Evolutionary conservation across 129 eudicot species (phyloP).

Genomic region (Arctium minus): DNA sequence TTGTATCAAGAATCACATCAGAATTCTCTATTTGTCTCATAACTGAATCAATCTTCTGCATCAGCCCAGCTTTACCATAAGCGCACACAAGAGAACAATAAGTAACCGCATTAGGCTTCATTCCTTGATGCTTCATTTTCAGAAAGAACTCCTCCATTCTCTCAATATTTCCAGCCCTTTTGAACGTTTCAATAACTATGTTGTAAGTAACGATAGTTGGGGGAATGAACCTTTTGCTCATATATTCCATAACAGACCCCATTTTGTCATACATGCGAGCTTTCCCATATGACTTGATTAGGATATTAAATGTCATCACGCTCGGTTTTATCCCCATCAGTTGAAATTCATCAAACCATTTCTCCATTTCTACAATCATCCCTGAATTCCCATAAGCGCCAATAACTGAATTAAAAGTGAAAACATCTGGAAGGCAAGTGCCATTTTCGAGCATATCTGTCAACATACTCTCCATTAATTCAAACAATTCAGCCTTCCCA

Average conservation of each 20-base stretch:
- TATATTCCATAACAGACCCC: constrained; percentile 65
- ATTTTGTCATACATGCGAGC: constrained; percentile 65
- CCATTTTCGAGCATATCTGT: constrained; percentile 68
- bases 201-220: constrained; percentile 75
- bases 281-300: constrained; percentile 83
- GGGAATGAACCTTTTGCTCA: constrained; percentile 72
- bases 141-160: constrained; percentile 74
- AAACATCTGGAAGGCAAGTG: constrained; percentile 67
- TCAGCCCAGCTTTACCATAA: constrained; percentile 64
- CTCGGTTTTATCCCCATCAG: constrained; percentile 72
- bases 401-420: constrained; percentile 69
- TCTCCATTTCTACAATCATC: constrained; percentile 77
- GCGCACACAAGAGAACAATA: constrained; percentile 79
- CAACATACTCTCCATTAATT: constrained; percentile 62
- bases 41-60: constrained; percentile 65
- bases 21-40: constrained; percentile 84
- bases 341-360: constrained; percentile 86
- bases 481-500: constrained; percentile 64
- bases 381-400: constrained; percentile 76
- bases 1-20: constrained; percentile 77
- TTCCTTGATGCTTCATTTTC: constrained; percentile 84
- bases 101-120: constrained; percentile 83
- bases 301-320: constrained; percentile 66
- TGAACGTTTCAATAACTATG: constrained; percentile 56
- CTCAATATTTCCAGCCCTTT: constrained; percentile 48